Evolutionary conservation across 306 rosid species (phyloP).

Genomic region (Hylodesmum podocarpum): DNA sequence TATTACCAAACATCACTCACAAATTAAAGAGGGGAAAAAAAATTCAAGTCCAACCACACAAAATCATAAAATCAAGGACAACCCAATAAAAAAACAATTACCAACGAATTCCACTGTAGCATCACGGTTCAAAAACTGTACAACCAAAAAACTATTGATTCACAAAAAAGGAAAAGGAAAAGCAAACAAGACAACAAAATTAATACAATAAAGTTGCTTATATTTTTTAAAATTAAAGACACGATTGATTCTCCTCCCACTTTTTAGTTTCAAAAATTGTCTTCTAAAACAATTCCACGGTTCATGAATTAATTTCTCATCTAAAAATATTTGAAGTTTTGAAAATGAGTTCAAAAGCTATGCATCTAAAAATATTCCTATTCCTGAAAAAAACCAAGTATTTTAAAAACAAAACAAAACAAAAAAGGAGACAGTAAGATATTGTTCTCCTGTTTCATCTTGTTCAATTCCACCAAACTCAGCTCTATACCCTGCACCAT

Average conservation of each 20-base stretch:
- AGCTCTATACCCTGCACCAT: too few relatives aligned
- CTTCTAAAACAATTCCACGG: background rate
- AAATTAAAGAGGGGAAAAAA: background rate
- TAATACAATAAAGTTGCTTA: background rate
- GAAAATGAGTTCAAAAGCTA: background rate
- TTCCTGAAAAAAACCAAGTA: background rate
- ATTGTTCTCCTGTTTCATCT: too few relatives aligned
- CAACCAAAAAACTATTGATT: background rate
- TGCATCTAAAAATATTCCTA: background rate
- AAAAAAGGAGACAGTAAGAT: too few relatives aligned
- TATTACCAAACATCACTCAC: background rate
- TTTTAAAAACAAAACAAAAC: background rate
- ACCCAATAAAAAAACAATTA: background rate
- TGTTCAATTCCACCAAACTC: too few relatives aligned
- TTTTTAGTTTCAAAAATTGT: background rate
- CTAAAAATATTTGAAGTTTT: background rate
- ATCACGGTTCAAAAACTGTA: constrained; percentile 5
- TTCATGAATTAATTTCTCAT: background rate
- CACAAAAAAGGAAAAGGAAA: background rate
- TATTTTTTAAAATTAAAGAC: background rate
- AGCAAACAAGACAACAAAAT: background rate
- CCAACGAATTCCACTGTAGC: constrained; percentile 22
- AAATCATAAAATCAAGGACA: background rate
- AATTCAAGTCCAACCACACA: background rate
- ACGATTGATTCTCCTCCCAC: background rate